Conservation (phyloP, 2,329 filamentous ascomycete species). For the Penicillium griseofulvum region DNA sequence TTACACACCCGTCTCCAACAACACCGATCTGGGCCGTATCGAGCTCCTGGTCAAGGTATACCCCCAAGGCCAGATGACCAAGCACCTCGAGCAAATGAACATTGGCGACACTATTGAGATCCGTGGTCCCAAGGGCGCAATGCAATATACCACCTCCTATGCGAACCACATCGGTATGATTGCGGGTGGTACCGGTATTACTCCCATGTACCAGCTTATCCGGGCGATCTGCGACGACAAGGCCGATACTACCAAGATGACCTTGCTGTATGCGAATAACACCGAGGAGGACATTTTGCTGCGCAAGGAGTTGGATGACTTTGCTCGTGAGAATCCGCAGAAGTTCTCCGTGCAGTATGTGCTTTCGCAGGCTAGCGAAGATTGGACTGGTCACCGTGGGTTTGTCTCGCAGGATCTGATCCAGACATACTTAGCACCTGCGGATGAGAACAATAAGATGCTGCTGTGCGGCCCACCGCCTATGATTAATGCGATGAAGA, state of each 20-base stretch:
- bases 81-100: conserved; percentile 26
- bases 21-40: conserved; percentile 25
- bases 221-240: conserved; percentile 58
- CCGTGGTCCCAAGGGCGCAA: conserved; percentile 33
- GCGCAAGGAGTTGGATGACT: conserved; percentile 54
- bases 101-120: conserved; percentile 28
- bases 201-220: conserved; percentile 57
- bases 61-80: conserved; percentile 26
- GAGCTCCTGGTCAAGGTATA: conserved; percentile 32
- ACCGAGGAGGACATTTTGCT: conserved; percentile 60
- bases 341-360: conserved; percentile 58
- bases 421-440: conserved; percentile 48
- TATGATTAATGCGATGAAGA: conserved; percentile 58
- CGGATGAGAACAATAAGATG: conserved; percentile 47
- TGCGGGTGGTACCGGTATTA: conserved; percentile 35
- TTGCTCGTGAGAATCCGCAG: conserved; percentile 48
- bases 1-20: conserved; percentile 48
- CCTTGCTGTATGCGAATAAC: conserved; percentile 58
- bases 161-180: conserved; percentile 27
- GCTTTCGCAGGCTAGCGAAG: conserved; percentile 45
- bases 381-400: conserved; percentile 50
- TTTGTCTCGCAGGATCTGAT: conserved; percentile 53
- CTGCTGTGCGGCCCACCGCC: conserved; percentile 60
- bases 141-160: conserved; percentile 25
- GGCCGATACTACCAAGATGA: conserved; percentile 43